These are phyloP conservation scores for Alternaria burnsii DNA, from an alignment of 2,329 filamentous ascomycete species.

Conservation along the genomic window DNA sequence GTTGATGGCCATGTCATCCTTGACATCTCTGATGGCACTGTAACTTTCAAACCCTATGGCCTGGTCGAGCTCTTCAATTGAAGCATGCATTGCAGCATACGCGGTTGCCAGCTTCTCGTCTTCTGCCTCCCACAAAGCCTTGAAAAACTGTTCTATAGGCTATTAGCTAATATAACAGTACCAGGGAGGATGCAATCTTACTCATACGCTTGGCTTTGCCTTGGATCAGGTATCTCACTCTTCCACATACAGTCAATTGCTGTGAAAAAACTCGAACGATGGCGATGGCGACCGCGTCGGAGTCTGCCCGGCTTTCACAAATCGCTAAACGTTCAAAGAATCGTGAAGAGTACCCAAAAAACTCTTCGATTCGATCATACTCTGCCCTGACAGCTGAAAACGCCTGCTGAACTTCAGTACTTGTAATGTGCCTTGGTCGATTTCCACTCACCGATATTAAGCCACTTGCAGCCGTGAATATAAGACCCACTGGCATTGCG, in stretches of 20 bases:
- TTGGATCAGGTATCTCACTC: conserved; percentile 1
- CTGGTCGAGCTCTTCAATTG: conserved; percentile 21
- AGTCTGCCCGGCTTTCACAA: conserved; percentile 40
- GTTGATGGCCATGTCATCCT: conserved; percentile 1
- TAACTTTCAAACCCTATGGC: conserved; percentile 22
- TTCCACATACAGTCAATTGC: conserved; percentile 4
- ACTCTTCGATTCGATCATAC: conserved; percentile 51
- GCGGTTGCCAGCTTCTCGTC: conserved; percentile 20
- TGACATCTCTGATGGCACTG: conserved; percentile 13
- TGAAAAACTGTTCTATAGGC: conserved; percentile 13
- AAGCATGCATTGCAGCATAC: conserved; percentile 21
- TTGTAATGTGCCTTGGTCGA: background rate
- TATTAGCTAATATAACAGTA: background rate
- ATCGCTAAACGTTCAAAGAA: conserved; percentile 50
- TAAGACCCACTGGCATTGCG: conserved; percentile 26
- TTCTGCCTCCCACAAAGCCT: conserved; percentile 23
- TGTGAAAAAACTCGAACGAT: conserved; percentile 5
- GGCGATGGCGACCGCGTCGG: conserved; percentile 1
- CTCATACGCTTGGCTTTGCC: conserved; percentile 2
- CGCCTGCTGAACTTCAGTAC: conserved; percentile 24
- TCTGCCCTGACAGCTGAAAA: conserved; percentile 48
- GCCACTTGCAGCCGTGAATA: conserved; percentile 21
- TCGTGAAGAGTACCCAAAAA: conserved; percentile 52
- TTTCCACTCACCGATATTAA: conserved; percentile 12
- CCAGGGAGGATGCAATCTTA: background rate